Conservation (phyloP, 768 basidiomycete species). For the Tephrocybe sp. region DNA sequence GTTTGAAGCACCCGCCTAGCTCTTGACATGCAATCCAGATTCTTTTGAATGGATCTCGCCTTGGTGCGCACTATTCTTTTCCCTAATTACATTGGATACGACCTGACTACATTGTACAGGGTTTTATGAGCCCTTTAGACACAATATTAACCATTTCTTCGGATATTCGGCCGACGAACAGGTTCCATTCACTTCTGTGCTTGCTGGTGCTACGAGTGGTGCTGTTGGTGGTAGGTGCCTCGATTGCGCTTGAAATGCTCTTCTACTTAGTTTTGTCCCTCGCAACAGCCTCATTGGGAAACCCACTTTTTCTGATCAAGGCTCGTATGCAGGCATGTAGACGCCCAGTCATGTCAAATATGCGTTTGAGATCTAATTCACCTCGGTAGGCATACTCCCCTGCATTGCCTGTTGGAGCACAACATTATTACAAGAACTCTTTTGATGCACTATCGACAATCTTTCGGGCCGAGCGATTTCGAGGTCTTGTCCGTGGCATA, state of each 20-base stretch:
- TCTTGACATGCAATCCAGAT: conserved; percentile 49
- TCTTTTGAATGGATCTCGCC: conserved; percentile 85
- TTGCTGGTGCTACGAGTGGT: conserved; percentile 88
- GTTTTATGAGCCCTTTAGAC: conserved; percentile 93
- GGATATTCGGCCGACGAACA: conserved; percentile 66
- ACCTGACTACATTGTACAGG: conserved; percentile 44
- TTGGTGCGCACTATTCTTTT: conserved; percentile 48
- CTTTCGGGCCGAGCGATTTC: conserved; percentile 68
- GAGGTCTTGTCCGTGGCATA: conserved; percentile 86
- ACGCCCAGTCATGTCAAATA: not conserved
- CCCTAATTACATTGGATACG: not conserved
- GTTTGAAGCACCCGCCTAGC: conserved; percentile 4
- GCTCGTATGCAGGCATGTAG: conserved; percentile 87
- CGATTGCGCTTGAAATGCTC: not conserved
- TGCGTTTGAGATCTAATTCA: not conserved
- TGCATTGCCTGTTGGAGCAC: conserved; percentile 88
- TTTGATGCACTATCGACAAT: conserved; percentile 81
- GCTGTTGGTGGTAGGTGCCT: conserved; percentile 73
- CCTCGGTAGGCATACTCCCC: conserved; percentile 83
- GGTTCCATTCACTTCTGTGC: conserved; percentile 70
- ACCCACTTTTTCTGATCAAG: conserved; percentile 93
- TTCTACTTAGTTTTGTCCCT: conserved; percentile 5
- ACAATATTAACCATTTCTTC: conserved; percentile 60
- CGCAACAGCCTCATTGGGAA: conserved; percentile 66
- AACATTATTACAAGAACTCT: conserved; percentile 86